phyloP scores from a whole-genome alignment of 2,329 filamentous ascomycete species.

The Sporothrix inflata region DNA sequence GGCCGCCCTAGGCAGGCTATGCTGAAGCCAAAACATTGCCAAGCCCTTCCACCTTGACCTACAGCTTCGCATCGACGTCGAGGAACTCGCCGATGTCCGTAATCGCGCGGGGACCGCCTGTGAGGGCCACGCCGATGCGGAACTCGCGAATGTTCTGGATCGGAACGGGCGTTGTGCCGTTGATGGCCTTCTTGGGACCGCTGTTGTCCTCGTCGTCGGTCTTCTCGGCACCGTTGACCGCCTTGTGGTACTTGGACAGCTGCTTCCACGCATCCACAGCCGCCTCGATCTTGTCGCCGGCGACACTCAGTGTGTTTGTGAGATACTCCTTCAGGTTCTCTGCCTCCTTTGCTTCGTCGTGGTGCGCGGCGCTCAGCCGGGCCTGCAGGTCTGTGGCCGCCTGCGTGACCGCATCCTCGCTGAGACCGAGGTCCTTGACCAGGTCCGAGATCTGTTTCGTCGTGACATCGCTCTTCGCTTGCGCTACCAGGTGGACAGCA shows the following conservation, averaged over 20 bases:
- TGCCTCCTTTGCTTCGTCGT: conserved; percentile 54
- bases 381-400: conserved; percentile 43
- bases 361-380: conserved; percentile 42
- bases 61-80: conserved; percentile 82
- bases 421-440: conserved; percentile 43
- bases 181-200: conserved; percentile 45
- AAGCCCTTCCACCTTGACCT: neutral
- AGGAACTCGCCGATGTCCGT: conserved; percentile 83
- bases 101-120: conserved; percentile 71
- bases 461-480: conserved; percentile 56
- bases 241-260: conserved; percentile 38
- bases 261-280: conserved; percentile 45
- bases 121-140: conserved; percentile 75
- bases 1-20: neutral
- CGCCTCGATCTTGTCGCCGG: conserved; percentile 53
- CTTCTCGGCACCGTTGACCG: conserved; percentile 40
- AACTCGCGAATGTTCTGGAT: conserved; percentile 81
- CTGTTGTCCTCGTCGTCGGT: conserved; percentile 41
- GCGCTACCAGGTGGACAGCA: conserved; percentile 80
- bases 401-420: conserved; percentile 39
- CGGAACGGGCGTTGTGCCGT: conserved; percentile 58
- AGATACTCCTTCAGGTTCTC: conserved; percentile 57
- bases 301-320: conserved; percentile 49
- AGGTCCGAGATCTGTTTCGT: conserved; percentile 49
- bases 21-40: neutral